Base-by-base conservation (phyloP, 345 rosid species). In the Linum tenue region DNA sequence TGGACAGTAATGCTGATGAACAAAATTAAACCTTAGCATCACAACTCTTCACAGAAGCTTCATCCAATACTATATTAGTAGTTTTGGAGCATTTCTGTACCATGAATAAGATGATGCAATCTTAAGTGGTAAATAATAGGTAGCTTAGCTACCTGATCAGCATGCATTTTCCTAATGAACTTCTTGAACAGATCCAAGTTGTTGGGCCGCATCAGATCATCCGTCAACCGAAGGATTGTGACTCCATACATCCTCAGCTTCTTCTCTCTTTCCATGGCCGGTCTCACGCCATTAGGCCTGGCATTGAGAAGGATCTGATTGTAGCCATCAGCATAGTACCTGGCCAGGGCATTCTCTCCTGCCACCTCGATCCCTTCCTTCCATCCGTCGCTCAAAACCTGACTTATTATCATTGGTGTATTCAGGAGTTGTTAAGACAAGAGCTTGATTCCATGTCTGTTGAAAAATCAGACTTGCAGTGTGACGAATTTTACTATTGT, bases 331-430 rank as follows among this genome's bases (percentile, higher is more conserved):
- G 80, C 66, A 64, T 86, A 96, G 64, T 82, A 87, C 72, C 87
- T 87, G 44, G 89, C 42, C 40, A 92, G 79, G 61, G 89, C 95
- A 63, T 91, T 89, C 80, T 91, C 96, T 51, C 98, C 96, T 2
- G 92, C 96, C 59, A 89, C 95, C 72, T 81, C 84, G 64, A 87
- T 67, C 15, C 80, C 74, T 79, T 85, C 92, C 64, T 75, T 87
- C 95, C 95, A 87, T n/a, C 84, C 78, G 50, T 77, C 81, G 72
- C 90, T 87, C 76, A 91, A 64, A 62, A 85, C 98, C 98, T 91
- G 80, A 5, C 53, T 9, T 9, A 4, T 43, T 43, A 11, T 43
- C 3, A 43, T 43, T 43, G 31, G 31, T 22, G 31, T 22, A 22
- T 22, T 22, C 31, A 22, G 31, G 31, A 22, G 31, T 22, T 22